phyloP scores from a whole-genome alignment of 768 basidiomycete genomes.

The Rhodotorula kratochvilovae region DNA sequence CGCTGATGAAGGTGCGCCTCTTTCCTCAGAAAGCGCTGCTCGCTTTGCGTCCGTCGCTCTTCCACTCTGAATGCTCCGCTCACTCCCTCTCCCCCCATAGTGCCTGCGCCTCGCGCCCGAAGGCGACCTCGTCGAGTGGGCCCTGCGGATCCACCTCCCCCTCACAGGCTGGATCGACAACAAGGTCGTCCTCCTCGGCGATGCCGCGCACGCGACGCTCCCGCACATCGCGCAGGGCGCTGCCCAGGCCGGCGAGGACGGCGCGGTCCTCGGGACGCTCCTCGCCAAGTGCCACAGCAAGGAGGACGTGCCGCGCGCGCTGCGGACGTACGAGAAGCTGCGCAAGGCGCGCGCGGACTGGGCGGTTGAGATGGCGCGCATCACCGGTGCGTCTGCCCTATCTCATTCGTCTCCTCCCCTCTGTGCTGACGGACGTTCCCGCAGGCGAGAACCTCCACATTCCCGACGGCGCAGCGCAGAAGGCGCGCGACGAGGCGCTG shows the following conservation, averaged over 20 bases:
- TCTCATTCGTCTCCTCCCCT: no score
- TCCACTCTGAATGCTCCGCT: no score
- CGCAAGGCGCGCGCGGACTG: conserved; percentile 33
- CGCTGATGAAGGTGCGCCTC: conserved; percentile 13
- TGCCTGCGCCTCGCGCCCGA: conserved; percentile 52
- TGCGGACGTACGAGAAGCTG: conserved; percentile 15
- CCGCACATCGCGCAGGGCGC: conserved; percentile 49
- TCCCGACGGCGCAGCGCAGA: conserved; percentile 17
- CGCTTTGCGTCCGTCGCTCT: background rate
- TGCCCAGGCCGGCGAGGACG: conserved; percentile 52
- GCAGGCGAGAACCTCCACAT: conserved; percentile 30
- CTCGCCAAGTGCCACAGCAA: conserved; percentile 43
- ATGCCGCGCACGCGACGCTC: conserved; percentile 49
- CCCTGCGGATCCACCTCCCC: conserved; percentile 21
- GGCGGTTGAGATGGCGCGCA: conserved; percentile 27
- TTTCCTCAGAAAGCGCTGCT: background rate
- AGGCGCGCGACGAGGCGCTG: conserved; percentile 21
- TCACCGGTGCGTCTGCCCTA: conserved; percentile 3
- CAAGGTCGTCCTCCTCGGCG: conserved; percentile 48
- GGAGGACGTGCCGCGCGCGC: conserved; percentile 27
- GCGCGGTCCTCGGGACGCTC: conserved; percentile 46
- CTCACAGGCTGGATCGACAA: conserved; percentile 48
- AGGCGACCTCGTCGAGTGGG: conserved; percentile 55
- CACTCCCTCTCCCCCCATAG: background rate
- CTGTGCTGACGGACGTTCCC: background rate